Conservation (phyloP, 192 early-diverging fungal genomes). For the Coemansia sp. region DNA sequence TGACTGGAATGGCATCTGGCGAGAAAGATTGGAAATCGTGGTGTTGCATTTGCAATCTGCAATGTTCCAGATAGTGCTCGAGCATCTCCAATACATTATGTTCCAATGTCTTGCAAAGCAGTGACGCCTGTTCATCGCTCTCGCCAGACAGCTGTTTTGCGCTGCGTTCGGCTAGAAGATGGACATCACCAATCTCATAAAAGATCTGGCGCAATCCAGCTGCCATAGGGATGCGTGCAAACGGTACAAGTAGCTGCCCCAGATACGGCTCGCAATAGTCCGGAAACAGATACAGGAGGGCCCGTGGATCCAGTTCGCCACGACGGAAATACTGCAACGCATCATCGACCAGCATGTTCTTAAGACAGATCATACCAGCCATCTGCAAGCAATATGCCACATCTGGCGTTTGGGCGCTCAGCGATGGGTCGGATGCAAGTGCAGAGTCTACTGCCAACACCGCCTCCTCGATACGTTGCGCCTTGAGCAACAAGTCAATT, state of each 20-base stretch:
- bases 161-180: conserved; percentile 8
- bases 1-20: conserved; percentile 26
- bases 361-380: conserved; percentile 31
- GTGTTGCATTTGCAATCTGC: conserved; percentile 14
- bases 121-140: conserved; percentile 6
- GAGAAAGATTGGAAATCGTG: conserved; percentile 10
- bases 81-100: conserved; percentile 33
- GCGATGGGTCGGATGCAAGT: too few relatives aligned
- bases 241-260: conserved; percentile 34
- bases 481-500: conserved; percentile 18
- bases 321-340: conserved; percentile 38
- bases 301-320: conserved; percentile 39
- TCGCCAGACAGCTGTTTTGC: conserved; percentile 20
- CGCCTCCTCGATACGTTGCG: conserved; percentile 37
- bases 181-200: conserved; percentile 23
- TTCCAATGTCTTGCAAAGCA: conserved; percentile 15
- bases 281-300: conserved; percentile 38
- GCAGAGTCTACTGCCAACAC: conserved; percentile 18
- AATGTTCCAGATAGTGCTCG: conserved; percentile 38
- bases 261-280: conserved; percentile 23
- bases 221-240: conserved; percentile 39
- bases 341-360: conserved; percentile 38
- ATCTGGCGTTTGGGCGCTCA: conserved; percentile 3
- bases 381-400: conserved; percentile 38
- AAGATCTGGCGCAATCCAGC: conserved; percentile 20